Base-by-base conservation (phyloP, 805 yeast species). In the Jamesozyma spencerorum region DNA sequence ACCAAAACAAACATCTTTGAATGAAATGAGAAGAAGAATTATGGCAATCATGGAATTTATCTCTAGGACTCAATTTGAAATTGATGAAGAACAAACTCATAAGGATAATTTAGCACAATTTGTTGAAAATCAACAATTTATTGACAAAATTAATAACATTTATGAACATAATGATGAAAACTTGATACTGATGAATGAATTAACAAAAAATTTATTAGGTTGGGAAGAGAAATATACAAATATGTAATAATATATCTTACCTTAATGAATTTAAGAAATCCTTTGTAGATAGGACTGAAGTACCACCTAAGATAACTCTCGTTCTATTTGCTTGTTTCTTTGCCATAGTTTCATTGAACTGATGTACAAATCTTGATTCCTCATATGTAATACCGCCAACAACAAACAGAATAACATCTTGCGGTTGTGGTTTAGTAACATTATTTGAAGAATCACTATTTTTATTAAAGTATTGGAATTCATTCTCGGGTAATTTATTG, bases 301-400 rank as follows among this genome's bases (percentile, higher is more conserved):
- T 78, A 24, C 96, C 87, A 7, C 98, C 98, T n/a, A 88, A 63
- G 1, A 86, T 70, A 13, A 85, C 67, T 47, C 85, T 74, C 34
- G 83, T 69, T 8, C 74, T 76, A 28, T 72, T 73, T 31, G 57
- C 53, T 18, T 39, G 42, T n/a, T 39, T 20, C 5, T 15, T 31
- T 6, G 38, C 44, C 53, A 54, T 53, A 18, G 75, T 65, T 22
- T 63, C 63, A 53, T 81, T 80, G 47, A 87, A 68, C 45, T 86
- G 84, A 40, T 82, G 77, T 4, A 88, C 77, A 18, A 87, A 63
- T 46, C 96, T 73, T 0, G 94, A 85, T 58, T 92, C 99, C 60
- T 90, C 97, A 57, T 77, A 86, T 1, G 97, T 90, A 2, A 75
- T 81, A 13, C 98, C 98, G 5, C 97, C 97, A 38, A 85, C 76